Evolutionary conservation across 495 filamentous ascomycete species (phyloP), one percentile per base, ranked within the genome.

Genomic region (Ramalina intermedia): DNA sequence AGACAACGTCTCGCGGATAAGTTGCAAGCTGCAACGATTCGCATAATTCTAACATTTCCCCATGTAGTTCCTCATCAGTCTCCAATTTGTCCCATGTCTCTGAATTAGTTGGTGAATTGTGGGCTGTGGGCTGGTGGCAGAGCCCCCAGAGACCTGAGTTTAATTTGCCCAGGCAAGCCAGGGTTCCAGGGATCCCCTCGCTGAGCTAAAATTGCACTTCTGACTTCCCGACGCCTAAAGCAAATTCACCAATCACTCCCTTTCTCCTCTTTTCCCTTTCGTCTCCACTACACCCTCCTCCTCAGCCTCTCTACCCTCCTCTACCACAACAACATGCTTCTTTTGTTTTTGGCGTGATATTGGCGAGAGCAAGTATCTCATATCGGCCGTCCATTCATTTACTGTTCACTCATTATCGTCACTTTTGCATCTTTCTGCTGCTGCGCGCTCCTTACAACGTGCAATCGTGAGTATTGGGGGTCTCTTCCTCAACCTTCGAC

Each of bases 351-450:
- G 57, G 57, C 57, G 47, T 52, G 46, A 52, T 51, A 48, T 48
- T 48, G 16, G 35, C 54, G 18, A 59, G 54, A 55, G 35, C 26
- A 29, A 48, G 41, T 41, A 21, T 36, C 43, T 50, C 53, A 51
- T 56, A 46, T 37, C 37, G 16, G 57, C 57, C 54, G 57, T 59
- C 57, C 57, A 49, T 47, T 59, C 57, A 26, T 59, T 59, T 48
- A 37, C 20, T 44, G 37, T 37, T 33, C 35, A 26, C 18, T 42
- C 40, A 29, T 42, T 47, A 33, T 33, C 29, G 29, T 13, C 5
- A 33, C 12, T 13, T 33, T 49, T 49, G 37, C 39, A 39, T 43
- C 46, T 38, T 36, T 33, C 8, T 37, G 8, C 20, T 45, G 23
- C 27, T 47, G 12, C 43, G 27, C 43, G n/a, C 45, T 48, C 45